Evolutionary conservation across 768 basidiomycete species (phyloP).

Genomic region (Termitomyces sp.): DNA sequence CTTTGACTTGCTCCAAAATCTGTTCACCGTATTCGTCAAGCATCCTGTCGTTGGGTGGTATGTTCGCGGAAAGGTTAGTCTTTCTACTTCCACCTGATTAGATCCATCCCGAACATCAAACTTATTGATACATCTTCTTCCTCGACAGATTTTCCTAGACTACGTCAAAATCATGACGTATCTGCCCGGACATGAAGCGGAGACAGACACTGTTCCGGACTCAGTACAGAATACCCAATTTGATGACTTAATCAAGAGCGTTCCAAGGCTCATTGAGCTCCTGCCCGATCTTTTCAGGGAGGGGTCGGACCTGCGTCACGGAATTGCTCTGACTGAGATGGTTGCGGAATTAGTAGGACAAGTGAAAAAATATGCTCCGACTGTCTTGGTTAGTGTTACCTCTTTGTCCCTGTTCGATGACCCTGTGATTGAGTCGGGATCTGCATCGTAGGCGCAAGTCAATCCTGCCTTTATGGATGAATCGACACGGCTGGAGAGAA

Average conservation of each 20-base stretch:
- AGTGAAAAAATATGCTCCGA: conserved; percentile 58
- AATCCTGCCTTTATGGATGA: conserved; percentile 49
- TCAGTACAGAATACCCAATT: conserved; percentile 47
- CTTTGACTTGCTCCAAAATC: conserved; percentile 54
- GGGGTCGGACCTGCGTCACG: conserved; percentile 57
- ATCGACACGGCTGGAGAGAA: conserved; percentile 56
- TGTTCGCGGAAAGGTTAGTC: conserved; percentile 72
- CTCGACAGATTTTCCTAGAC: conserved; percentile 61
- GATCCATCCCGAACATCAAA: conserved; percentile 1
- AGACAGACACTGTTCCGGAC: conserved; percentile 44
- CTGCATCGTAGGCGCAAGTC: conserved; percentile 36
- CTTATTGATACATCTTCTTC: not conserved
- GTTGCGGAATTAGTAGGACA: conserved; percentile 54
- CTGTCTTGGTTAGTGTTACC: conserved; percentile 50
- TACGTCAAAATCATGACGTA: conserved; percentile 63
- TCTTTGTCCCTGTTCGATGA: not conserved
- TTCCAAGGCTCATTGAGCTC: conserved; percentile 63
- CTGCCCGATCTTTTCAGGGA: conserved; percentile 68
- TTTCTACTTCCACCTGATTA: not conserved
- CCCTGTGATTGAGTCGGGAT: conserved; percentile 18
- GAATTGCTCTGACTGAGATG: conserved; percentile 73
- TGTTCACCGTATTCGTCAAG: conserved; percentile 66
- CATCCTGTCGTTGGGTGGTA: conserved; percentile 73
- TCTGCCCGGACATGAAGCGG: conserved; percentile 44
- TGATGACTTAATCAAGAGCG: conserved; percentile 53